Conservation (phyloP, 352 stramenopile genomes). For the Albugo laibachii region DNA sequence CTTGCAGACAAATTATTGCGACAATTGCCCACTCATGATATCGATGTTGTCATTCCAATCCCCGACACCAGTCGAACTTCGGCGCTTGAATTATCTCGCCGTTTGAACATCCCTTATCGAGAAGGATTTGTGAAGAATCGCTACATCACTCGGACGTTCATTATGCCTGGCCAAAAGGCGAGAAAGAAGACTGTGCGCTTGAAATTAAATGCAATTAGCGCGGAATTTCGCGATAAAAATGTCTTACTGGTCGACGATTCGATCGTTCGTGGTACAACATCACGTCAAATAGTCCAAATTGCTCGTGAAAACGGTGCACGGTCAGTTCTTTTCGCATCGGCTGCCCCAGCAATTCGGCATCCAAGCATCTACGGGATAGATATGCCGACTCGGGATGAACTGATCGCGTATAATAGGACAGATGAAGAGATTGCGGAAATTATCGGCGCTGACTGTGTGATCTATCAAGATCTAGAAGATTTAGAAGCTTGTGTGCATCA, state of each 20-base stretch:
- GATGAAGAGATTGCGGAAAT: slow-evolving; percentile 87
- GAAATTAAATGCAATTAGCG: slow-evolving; percentile 95
- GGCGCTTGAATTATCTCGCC: slow-evolving; percentile 79
- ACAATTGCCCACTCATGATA: slow-evolving; percentile 78
- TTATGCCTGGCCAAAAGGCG: slow-evolving; percentile 95
- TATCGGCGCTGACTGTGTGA: slow-evolving; percentile 91
- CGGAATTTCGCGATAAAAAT: slow-evolving; percentile 85
- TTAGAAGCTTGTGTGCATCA: slow-evolving; percentile 75
- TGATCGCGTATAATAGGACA: slow-evolving; percentile 92
- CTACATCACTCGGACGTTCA: slow-evolving; percentile 98
- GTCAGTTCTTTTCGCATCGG: slow-evolving; percentile 91
- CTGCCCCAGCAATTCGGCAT: slow-evolving; percentile 93
- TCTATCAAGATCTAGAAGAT: slow-evolving; percentile 85
- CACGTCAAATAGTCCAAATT: slow-evolving; percentile 97
- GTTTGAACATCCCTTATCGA: slow-evolving; percentile 85
- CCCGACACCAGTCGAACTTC: slow-evolving; percentile 95
- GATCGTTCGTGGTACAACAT: slow-evolving; percentile 97
- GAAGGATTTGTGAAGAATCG: slow-evolving; percentile 99
- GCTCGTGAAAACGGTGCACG: slow-evolving; percentile 93
- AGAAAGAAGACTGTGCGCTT: slow-evolving; percentile 94
- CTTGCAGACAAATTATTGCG: slow-evolving; percentile 91
- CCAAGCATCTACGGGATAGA: slow-evolving; percentile 99
- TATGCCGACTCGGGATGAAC: slow-evolving; percentile 94
- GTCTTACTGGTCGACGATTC: slow-evolving; percentile 98
- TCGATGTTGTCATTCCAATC: slow-evolving; percentile 98